Evolutionary conservation across 2,329 filamentous ascomycete species (phyloP), one percentile per base, ranked within the genome.

Genomic region (Fusarium verticillioides): DNA sequence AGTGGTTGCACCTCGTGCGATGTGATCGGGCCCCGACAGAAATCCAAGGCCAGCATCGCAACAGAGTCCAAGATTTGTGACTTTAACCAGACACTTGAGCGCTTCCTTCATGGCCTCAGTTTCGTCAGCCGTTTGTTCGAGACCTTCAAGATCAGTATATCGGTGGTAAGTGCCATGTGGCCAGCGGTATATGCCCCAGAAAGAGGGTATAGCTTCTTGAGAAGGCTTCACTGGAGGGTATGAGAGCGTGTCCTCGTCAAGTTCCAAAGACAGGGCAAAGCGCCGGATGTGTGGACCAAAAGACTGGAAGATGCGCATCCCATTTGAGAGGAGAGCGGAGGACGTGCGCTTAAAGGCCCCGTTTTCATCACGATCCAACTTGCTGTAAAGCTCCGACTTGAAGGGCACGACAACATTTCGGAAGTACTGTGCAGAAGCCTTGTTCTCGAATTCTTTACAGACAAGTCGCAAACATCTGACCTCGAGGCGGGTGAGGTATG

Each of bases 11-110:
- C 87, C 82, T 26, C 87, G 82, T 10, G 83, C 82, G 50, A 86
- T 86, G 23, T 85, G 81, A 78, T 93, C 90, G 4, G 91, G 89
- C 2, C 91, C 91, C 52, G 83, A 83, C 16, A 94, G 84, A 85
- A 90, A 93, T 16, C 92, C 92, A 42, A 93, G 84, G 15, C 92
- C 91, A 63, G 87, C 90, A 76, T 93, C 90, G 44, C 93, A 86
- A 23, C 89, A 92, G 7, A 94, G 81, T 0, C 89, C 92, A n/a
- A 94, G 84, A 68, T 93, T 90, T 40, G 83, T 85, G 6, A 91
- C 87, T 13, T 85, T 84, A 4, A 78, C 81, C 4, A 93, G 84
- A 59, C 86, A 87, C 16, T 84, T 83, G 63, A 94, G 86, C 7
- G 91, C 90, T 39, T 85, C 83, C 69, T 86, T 89, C 88, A 93